Conservation (phyloP, 2,329 filamentous ascomycete species). For the Xylaria sp. region DNA sequence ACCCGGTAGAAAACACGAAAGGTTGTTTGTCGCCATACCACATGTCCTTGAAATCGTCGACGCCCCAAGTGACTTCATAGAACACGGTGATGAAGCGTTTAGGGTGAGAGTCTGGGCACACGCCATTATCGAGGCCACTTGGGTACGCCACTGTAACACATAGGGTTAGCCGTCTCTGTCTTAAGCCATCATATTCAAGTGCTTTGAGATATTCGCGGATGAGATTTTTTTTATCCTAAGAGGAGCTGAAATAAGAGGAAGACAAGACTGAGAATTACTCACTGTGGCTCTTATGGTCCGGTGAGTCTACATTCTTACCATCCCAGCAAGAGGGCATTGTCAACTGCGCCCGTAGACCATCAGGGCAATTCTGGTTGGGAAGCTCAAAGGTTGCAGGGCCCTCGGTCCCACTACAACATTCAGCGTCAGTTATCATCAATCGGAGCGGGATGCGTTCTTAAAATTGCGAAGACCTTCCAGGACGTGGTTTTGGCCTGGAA, state of each 20-base stretch:
- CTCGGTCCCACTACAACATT: conserved; percentile 49
- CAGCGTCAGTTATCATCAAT: background rate
- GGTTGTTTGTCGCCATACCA: conserved; percentile 58
- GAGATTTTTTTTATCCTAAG: background rate
- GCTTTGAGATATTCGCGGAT: background rate
- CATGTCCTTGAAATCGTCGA: conserved; percentile 60
- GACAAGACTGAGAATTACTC: background rate
- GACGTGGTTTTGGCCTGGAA: background rate
- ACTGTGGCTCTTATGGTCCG: conserved; percentile 65
- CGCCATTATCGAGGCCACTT: conserved; percentile 57
- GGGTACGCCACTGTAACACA: conserved; percentile 59
- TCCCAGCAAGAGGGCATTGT: conserved; percentile 73
- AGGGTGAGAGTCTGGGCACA: conserved; percentile 63
- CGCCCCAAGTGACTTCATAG: conserved; percentile 68
- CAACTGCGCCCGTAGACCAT: conserved; percentile 63
- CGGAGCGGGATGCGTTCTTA: background rate
- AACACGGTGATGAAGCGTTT: conserved; percentile 68
- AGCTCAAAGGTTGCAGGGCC: conserved; percentile 62
- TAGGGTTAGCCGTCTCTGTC: background rate
- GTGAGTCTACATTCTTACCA: conserved; percentile 64
- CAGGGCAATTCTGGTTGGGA: conserved; percentile 65
- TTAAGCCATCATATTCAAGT: background rate
- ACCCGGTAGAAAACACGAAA: conserved; percentile 61
- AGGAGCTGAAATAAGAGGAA: background rate
- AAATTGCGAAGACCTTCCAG: background rate